phyloP scores from a whole-genome alignment of 305 asterid species.

The Solanum aculeatissimum region DNA sequence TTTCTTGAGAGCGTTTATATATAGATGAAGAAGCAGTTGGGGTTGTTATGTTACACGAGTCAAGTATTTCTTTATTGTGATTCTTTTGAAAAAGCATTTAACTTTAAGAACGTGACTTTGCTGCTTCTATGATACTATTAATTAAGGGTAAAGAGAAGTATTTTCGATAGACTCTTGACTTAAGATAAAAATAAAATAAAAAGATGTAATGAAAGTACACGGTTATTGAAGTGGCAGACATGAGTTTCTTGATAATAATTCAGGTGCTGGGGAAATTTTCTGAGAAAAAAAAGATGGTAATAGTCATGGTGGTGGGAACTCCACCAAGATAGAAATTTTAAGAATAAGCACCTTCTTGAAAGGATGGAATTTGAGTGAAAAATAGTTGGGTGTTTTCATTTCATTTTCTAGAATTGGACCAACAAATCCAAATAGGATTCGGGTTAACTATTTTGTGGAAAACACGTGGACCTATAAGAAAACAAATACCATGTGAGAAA shows the following conservation, averaged over 20 bases:
- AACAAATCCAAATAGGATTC: slow-evolving; percentile 20
- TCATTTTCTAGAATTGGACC: slow-evolving; percentile 26
- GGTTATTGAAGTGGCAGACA: slow-evolving; percentile 30
- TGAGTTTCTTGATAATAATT: neutral
- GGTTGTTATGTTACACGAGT: slow-evolving; percentile 13
- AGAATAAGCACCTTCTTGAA: slow-evolving; percentile 3
- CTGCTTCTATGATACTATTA: slow-evolving; percentile 18
- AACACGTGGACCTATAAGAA: slow-evolving; percentile 37
- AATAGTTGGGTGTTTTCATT: slow-evolving; percentile 8
- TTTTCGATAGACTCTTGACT: neutral
- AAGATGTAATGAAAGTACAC: neutral
- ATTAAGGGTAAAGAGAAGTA: neutral
- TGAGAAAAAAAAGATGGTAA: neutral
- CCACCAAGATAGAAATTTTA: slow-evolving; percentile 23
- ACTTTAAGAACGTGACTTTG: slow-evolving; percentile 26
- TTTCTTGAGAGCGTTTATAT: slow-evolving; percentile 18
- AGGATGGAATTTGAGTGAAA: slow-evolving; percentile 27
- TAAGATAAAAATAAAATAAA: neutral
- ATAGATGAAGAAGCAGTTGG: slow-evolving; percentile 9
- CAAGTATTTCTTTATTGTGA: slow-evolving; percentile 12
- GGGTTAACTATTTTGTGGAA: slow-evolving; percentile 11
- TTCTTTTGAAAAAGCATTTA: slow-evolving; percentile 19
- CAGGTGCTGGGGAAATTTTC: slow-evolving; percentile 5
- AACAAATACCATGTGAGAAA: neutral
- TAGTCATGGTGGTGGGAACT: slow-evolving; percentile 30